Evolutionary conservation across 352 stramenopile species (phyloP).

Genomic region (Phytopythium kandeliae): DNA sequence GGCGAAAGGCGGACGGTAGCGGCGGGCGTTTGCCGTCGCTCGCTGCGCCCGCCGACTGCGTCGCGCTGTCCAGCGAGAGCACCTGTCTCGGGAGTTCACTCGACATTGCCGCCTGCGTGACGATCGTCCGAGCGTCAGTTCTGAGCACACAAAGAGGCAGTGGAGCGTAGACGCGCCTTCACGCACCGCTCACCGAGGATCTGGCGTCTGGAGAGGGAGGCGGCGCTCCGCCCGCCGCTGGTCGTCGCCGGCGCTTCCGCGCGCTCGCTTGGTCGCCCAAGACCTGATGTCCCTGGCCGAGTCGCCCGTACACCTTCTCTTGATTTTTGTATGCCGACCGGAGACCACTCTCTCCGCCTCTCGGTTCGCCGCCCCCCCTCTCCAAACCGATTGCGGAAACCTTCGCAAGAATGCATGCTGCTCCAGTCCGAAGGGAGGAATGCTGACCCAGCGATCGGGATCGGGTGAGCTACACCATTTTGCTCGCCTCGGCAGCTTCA

Average conservation of each 20-base stretch:
- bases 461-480: too few relatives aligned
- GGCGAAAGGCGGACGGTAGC: conserved; percentile 30
- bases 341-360: background rate
- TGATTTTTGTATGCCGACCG: background rate
- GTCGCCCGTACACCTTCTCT: background rate
- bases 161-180: background rate
- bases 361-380: too few relatives aligned
- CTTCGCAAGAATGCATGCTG: too few relatives aligned
- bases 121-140: background rate
- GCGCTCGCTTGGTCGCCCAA: too few relatives aligned
- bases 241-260: too few relatives aligned
- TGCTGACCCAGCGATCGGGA: too few relatives aligned
- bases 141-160: too few relatives aligned
- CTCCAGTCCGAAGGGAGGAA: too few relatives aligned
- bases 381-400: too few relatives aligned
- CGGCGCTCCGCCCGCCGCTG: background rate
- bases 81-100: conserved; percentile 10
- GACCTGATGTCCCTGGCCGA: background rate
- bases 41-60: conserved; percentile 20
- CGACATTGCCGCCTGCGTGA: too few relatives aligned
- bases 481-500: too few relatives aligned
- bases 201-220: background rate
- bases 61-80: conserved; percentile 8
- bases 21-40: conserved; percentile 44
- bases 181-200: background rate